Evolutionary conservation across 371 early-diverging fungal species (phyloP).

Genomic region (Mucor mucedo): DNA sequence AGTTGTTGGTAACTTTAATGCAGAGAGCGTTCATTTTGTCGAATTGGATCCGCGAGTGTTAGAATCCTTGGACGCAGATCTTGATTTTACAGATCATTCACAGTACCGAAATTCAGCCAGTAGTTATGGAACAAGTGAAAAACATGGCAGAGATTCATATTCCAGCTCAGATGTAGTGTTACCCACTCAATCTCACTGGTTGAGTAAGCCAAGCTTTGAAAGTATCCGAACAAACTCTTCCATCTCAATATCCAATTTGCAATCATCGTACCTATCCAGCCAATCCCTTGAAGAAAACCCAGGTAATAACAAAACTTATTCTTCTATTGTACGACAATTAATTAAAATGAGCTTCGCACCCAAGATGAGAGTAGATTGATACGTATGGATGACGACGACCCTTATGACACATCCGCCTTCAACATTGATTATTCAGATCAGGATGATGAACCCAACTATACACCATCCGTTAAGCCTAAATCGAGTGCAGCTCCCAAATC

Average conservation of each 20-base stretch:
- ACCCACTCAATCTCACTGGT: constrained; percentile 9
- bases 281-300: constrained; percentile 5
- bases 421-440: constrained; percentile 55
- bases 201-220: constrained; percentile 38
- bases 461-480: not conserved
- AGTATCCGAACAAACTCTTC: constrained; percentile 26
- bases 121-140: constrained; percentile 22
- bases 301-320: not conserved
- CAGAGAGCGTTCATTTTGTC: constrained; percentile 62
- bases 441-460: constrained; percentile 10
- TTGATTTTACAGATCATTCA: constrained; percentile 36
- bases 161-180: constrained; percentile 31
- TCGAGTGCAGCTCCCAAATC: not conserved
- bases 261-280: constrained; percentile 9
- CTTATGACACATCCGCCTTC: constrained; percentile 41
- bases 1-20: constrained; percentile 60
- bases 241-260: constrained; percentile 19
- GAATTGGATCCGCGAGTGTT: constrained; percentile 58
- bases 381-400: constrained; percentile 2
- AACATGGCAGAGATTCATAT: constrained; percentile 24
- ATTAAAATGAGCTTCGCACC: too few relatives aligned
- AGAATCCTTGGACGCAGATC: constrained; percentile 50
- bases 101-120: constrained; percentile 27
- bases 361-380: too few relatives aligned
- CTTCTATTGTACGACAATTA: too few relatives aligned